Evolutionary conservation across 768 basidiomycete species (phyloP).

Genomic region (Tricholoma sp.): DNA sequence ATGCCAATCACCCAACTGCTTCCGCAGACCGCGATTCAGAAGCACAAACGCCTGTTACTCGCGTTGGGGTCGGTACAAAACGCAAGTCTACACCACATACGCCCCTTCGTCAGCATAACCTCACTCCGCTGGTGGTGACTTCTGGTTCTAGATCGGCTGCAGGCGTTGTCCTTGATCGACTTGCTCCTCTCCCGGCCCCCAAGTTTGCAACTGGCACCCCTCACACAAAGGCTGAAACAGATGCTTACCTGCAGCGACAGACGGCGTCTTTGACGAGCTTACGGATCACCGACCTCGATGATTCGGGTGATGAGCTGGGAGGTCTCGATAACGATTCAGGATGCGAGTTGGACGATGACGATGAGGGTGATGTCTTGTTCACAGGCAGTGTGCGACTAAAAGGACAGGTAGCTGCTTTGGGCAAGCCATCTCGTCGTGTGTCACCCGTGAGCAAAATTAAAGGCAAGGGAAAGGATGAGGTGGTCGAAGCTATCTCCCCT

Average conservation of each 20-base stretch:
- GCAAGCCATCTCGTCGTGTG: constrained; percentile 5
- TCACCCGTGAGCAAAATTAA: constrained; percentile 16
- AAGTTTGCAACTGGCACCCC: constrained; percentile 45
- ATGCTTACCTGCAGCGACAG: constrained; percentile 43
- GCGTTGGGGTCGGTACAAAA: constrained; percentile 51
- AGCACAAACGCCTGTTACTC: constrained; percentile 18
- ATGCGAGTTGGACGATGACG: constrained; percentile 43
- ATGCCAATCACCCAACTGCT: constrained; percentile 28
- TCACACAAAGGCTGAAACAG: constrained; percentile 51
- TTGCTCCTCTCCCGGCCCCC: constrained; percentile 51
- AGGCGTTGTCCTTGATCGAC: constrained; percentile 41
- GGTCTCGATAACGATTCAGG: constrained; percentile 44
- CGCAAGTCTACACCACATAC: constrained; percentile 60
- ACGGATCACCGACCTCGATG: constrained; percentile 51
- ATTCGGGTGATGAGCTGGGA: constrained; percentile 39
- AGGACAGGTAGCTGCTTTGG: constrained; percentile 15
- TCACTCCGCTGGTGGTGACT: constrained; percentile 46
- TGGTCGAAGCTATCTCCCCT: constrained; percentile 67
- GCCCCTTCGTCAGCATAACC: constrained; percentile 47
- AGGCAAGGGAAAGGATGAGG: constrained; percentile 47
- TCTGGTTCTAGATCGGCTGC: constrained; percentile 31
- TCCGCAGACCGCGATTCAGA: constrained; percentile 17
- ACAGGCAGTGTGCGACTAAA: constrained; percentile 19
- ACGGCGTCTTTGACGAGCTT: constrained; percentile 63
- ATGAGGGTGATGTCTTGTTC: constrained; percentile 30